These are phyloP conservation scores for Pisolithus albus DNA, from an alignment of 768 basidiomycete genomes.

Conservation along the genomic window DNA sequence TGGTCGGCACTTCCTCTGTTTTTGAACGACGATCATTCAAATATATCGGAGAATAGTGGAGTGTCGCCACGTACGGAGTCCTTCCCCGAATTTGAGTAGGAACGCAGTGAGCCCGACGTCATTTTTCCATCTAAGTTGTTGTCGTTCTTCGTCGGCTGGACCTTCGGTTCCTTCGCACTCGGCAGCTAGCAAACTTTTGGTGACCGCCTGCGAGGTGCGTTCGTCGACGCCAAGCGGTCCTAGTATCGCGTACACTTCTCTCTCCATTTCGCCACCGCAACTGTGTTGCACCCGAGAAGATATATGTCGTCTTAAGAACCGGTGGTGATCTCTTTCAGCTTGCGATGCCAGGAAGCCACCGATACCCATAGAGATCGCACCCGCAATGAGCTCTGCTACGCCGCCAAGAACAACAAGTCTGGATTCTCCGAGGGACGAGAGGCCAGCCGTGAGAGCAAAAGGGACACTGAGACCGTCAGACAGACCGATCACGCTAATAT, in stretches of 20 bases:
- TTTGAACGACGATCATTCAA: neutral
- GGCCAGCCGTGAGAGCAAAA: slow-evolving; percentile 84
- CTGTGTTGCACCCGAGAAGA: slow-evolving; percentile 77
- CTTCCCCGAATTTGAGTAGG: slow-evolving; percentile 90
- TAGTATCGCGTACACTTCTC: slow-evolving; percentile 84
- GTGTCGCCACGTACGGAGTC: slow-evolving; percentile 52
- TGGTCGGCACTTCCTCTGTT: slow-evolving; percentile 81
- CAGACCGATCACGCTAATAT: slow-evolving; percentile 70
- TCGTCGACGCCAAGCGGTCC: slow-evolving; percentile 89
- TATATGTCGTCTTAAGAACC: slow-evolving; percentile 69
- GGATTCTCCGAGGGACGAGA: slow-evolving; percentile 83
- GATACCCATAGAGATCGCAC: slow-evolving; percentile 96
- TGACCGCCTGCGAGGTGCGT: slow-evolving; percentile 71
- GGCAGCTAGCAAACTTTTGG: slow-evolving; percentile 61
- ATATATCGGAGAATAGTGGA: neutral
- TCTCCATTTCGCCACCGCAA: slow-evolving; percentile 93
- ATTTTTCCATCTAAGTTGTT: slow-evolving; percentile 57
- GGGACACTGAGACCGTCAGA: slow-evolving; percentile 89
- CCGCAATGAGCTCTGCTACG: slow-evolving; percentile 91
- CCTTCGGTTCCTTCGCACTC: slow-evolving; percentile 39
- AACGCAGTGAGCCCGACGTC: slow-evolving; percentile 89
- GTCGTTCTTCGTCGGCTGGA: slow-evolving; percentile 47
- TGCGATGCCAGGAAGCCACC: slow-evolving; percentile 99
- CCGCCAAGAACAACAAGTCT: slow-evolving; percentile 89
- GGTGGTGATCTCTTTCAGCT: slow-evolving; percentile 92